These are phyloP conservation scores for Heliamphora exappendiculata DNA, from an alignment of 148 eudicot species.

Conservation along the genomic window DNA sequence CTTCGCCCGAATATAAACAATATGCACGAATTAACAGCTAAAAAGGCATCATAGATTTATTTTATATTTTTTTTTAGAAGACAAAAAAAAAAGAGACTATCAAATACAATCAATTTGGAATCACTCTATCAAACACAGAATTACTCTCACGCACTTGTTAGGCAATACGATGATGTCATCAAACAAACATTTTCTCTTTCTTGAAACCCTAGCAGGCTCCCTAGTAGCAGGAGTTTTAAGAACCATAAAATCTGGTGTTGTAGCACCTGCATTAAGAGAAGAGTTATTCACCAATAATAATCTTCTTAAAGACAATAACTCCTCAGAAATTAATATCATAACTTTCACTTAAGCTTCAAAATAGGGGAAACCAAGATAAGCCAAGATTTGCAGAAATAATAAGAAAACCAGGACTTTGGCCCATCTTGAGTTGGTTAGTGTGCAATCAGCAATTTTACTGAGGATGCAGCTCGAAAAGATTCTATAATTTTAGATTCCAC, in stretches of 20 bases:
- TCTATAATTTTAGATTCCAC: neutral
- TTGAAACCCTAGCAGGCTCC: slow-evolving; percentile 33
- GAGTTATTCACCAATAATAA: neutral
- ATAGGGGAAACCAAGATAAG: neutral
- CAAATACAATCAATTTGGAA: neutral
- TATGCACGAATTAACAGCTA: neutral
- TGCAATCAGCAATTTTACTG: neutral
- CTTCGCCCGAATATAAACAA: neutral
- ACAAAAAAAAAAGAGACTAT: neutral
- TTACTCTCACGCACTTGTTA: slow-evolving; percentile 44
- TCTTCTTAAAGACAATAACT: neutral
- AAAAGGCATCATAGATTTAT: neutral
- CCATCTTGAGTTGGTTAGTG: neutral
- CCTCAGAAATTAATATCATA: neutral
- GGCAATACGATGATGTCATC: slow-evolving; percentile 40
- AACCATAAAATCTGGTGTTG: slow-evolving; percentile 31
- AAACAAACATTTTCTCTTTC: slow-evolving; percentile 50
- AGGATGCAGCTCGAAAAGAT: neutral
- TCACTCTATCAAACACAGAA: neutral
- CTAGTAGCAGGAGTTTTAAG: slow-evolving; percentile 65
- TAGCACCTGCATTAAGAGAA: slow-evolving; percentile 32
- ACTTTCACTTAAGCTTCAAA: neutral
- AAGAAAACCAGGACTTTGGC: neutral
- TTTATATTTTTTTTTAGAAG: neutral
- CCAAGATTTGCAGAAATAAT: neutral